phyloP scores from a whole-genome alignment of 441 rosid species.

The Euphorbia schlechtendalii region DNA sequence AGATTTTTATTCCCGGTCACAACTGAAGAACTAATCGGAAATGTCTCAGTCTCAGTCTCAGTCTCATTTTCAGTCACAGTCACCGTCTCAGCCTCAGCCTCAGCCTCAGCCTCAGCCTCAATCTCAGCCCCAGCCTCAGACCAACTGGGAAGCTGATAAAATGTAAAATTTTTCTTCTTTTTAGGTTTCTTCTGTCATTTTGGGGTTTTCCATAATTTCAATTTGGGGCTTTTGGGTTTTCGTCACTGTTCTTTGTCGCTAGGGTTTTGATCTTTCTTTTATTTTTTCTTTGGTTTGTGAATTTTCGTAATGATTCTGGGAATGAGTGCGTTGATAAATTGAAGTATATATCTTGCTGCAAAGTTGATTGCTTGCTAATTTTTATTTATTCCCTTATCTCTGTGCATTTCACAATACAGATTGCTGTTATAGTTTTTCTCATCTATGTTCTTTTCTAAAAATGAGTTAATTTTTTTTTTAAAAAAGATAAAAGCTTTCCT shows the following conservation, averaged over 20 bases:
- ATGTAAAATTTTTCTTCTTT: conserved; percentile 21
- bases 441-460: background rate
- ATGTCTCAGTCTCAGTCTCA: conserved; percentile 11
- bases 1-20: background rate
- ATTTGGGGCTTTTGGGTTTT: background rate
- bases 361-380: background rate
- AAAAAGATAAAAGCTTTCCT: background rate
- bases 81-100: background rate
- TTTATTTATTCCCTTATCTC: background rate
- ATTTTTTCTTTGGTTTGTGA: no score
- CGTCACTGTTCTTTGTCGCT: background rate
- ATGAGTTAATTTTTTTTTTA: background rate
- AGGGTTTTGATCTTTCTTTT: conserved; percentile 1
- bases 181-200: background rate
- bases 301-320: background rate
- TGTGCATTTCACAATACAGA: background rate
- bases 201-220: background rate
- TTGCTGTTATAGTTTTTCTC: background rate
- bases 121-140: conserved; percentile 10
- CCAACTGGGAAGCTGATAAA: conserved; percentile 48
- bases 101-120: conserved; percentile 19
- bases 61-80: background rate
- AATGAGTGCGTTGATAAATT: background rate
- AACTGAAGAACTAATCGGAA: background rate
- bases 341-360: background rate